Evolutionary conservation across 371 early-diverging fungal species (phyloP).

Genomic region (Mucor plumbeus): DNA sequence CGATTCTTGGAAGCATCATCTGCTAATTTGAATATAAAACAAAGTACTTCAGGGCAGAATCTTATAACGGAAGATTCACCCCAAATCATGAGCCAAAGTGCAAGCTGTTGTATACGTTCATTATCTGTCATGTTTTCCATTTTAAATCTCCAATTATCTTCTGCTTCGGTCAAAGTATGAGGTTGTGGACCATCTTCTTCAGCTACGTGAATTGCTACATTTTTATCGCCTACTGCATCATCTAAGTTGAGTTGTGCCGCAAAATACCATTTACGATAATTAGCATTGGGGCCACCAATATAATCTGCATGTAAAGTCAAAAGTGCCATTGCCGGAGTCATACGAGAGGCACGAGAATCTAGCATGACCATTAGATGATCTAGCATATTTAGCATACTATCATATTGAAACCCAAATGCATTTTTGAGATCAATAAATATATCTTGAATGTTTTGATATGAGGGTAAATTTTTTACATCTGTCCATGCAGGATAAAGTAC

Average conservation of each 20-base stretch:
- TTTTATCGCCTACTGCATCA: slow-evolving; percentile 52
- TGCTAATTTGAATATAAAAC: slow-evolving; percentile 83
- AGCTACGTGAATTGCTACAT: slow-evolving; percentile 21
- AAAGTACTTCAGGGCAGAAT: slow-evolving; percentile 79
- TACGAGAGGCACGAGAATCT: slow-evolving; percentile 83
- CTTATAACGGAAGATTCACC: slow-evolving; percentile 84
- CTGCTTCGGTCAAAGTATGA: slow-evolving; percentile 45
- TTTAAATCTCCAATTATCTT: slow-evolving; percentile 68
- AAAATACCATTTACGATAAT: slow-evolving; percentile 87
- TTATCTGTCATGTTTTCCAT: slow-evolving; percentile 73
- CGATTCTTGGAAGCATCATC: slow-evolving; percentile 45
- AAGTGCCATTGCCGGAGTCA: slow-evolving; percentile 74
- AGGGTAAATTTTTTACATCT: slow-evolving; percentile 63
- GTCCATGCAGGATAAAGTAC: slow-evolving; percentile 72
- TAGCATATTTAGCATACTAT: slow-evolving; percentile 77
- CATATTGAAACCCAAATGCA: slow-evolving; percentile 84
- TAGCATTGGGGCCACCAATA: slow-evolving; percentile 83
- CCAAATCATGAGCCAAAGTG: slow-evolving; percentile 86
- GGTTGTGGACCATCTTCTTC: slow-evolving; percentile 18
- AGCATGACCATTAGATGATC: slow-evolving; percentile 82
- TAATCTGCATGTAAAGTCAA: slow-evolving; percentile 85
- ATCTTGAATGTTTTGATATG: slow-evolving; percentile 68
- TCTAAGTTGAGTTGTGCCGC: slow-evolving; percentile 77
- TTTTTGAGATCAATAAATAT: slow-evolving; percentile 66
- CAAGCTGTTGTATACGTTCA: slow-evolving; percentile 75